Evolutionary conservation across 495 filamentous ascomycete genomes (phyloP).

Genomic region (Penicillium argentinense): DNA sequence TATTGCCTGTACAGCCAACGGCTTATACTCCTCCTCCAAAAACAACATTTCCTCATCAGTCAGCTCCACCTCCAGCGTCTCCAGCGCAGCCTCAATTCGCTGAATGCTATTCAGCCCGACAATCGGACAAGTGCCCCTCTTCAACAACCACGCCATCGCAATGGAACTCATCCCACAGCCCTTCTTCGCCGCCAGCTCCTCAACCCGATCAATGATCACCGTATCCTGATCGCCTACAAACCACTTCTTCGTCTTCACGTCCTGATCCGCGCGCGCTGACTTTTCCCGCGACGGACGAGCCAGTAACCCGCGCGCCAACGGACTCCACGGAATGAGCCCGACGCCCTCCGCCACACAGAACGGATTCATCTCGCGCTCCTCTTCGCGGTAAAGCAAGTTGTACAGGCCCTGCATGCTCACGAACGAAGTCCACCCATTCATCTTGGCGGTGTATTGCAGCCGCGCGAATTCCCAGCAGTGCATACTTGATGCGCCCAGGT

Average conservation of each 20-base stretch:
- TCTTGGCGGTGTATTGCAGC: slow-evolving; percentile 44
- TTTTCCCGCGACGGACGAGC: slow-evolving; percentile 40
- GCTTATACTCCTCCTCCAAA: slow-evolving; percentile 60
- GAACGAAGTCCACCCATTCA: slow-evolving; percentile 68
- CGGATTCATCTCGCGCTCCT: slow-evolving; percentile 71
- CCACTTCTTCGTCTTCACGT: slow-evolving; percentile 18
- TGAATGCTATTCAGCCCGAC: slow-evolving; percentile 58
- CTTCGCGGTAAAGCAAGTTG: slow-evolving; percentile 69
- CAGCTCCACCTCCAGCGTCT: slow-evolving; percentile 46
- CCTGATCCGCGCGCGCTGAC: slow-evolving; percentile 14
- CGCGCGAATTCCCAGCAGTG: slow-evolving; percentile 40
- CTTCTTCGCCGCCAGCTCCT: slow-evolving; percentile 58
- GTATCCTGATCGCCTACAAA: slow-evolving; percentile 27
- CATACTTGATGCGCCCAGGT: slow-evolving; percentile 58
- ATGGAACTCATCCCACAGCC: slow-evolving; percentile 58
- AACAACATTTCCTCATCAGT: slow-evolving; percentile 56
- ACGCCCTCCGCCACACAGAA: slow-evolving; percentile 69
- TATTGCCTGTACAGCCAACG: slow-evolving; percentile 24
- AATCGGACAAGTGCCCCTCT: slow-evolving; percentile 52
- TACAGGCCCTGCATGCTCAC: slow-evolving; percentile 70
- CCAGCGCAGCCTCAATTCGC: slow-evolving; percentile 56
- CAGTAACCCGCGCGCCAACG: slow-evolving; percentile 52
- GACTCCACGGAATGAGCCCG: slow-evolving; percentile 65
- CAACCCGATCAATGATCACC: slow-evolving; percentile 54
- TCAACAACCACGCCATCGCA: slow-evolving; percentile 60